Percentiles rank a stretch among this genome's conserved stretches.
Evolutionary conservation across 208 protist genomes (phyloP).

Genomic region (Naegleria gruberi): DNA sequence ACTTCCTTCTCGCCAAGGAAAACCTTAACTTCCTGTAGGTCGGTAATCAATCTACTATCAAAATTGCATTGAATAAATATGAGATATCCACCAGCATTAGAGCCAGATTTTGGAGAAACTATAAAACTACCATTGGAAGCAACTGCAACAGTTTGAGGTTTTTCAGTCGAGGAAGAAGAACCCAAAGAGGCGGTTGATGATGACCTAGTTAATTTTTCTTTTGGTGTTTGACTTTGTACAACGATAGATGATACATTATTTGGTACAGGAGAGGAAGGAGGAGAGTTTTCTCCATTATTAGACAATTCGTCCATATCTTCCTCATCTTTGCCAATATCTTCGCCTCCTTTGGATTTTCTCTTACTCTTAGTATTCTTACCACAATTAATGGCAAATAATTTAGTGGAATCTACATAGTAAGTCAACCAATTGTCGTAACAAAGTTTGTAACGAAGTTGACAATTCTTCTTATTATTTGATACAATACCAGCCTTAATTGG

Average conservation of each 20-base stretch:
- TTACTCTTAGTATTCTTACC: background rate
- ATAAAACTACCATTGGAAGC: background rate
- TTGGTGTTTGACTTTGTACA: background rate
- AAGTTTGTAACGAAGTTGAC: background rate
- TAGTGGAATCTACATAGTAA: background rate
- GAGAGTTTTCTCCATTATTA: background rate
- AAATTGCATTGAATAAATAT: background rate
- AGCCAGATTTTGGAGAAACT: background rate
- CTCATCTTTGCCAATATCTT: background rate
- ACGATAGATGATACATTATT: no score
- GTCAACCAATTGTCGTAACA: background rate
- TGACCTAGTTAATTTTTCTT: background rate
- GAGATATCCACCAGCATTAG: background rate
- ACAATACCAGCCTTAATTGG: background rate
- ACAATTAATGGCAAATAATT: conserved; percentile 18
- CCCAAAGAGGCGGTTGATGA: background rate
- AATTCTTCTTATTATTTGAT: conserved; percentile 6
- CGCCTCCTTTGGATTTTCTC: background rate
- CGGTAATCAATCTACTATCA: background rate
- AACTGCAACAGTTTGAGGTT: background rate
- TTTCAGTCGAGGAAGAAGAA: background rate
- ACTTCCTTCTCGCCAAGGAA: background rate
- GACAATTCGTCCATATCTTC: background rate
- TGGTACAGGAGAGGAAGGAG: background rate
- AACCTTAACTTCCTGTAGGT: background rate